phyloP scores from a whole-genome alignment of 495 filamentous ascomycete genomes.

The Xanthoparmelia taractica region DNA sequence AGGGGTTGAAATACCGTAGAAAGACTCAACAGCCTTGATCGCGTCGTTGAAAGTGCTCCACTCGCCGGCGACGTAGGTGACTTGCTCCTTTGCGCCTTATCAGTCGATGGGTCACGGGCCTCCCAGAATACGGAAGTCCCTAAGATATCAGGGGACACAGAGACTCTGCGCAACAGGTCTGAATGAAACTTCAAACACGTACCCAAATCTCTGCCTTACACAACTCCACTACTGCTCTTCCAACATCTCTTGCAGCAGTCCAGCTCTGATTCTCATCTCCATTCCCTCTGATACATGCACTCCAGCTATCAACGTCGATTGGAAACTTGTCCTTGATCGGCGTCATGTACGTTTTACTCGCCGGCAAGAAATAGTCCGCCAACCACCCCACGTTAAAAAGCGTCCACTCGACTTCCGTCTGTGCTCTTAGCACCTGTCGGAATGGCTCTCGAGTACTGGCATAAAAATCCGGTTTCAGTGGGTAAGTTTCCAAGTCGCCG shows the following conservation, averaged over 20 bases:
- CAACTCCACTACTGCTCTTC: conserved; percentile 11
- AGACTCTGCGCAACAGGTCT: no score
- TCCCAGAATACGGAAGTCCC: no score
- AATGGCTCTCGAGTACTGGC: conserved; percentile 20
- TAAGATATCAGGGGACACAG: no score
- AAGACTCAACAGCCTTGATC: conserved; percentile 3
- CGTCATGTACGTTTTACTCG: conserved; percentile 9
- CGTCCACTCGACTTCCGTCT: conserved; percentile 23
- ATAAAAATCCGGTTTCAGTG: conserved; percentile 22
- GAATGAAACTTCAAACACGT: background rate
- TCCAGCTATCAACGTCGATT: conserved; percentile 11
- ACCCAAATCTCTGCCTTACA: conserved; percentile 15
- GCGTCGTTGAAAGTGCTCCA: conserved; percentile 19
- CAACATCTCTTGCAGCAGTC: conserved; percentile 17
- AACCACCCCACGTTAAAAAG: conserved; percentile 27
- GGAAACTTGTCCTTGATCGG: conserved; percentile 7
- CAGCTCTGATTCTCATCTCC: conserved; percentile 21
- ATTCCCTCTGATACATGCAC: conserved; percentile 10
- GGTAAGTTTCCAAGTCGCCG: conserved; percentile 26
- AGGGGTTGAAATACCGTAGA: background rate
- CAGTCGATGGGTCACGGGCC: no score
- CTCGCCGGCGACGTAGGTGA: conserved; percentile 14
- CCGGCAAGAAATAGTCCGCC: conserved; percentile 28
- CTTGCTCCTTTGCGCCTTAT: conserved; percentile 1
- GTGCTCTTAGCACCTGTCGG: conserved; percentile 16